Evolutionary conservation across 805 yeast species (phyloP).

Genomic region (Pichia scutulata): DNA sequence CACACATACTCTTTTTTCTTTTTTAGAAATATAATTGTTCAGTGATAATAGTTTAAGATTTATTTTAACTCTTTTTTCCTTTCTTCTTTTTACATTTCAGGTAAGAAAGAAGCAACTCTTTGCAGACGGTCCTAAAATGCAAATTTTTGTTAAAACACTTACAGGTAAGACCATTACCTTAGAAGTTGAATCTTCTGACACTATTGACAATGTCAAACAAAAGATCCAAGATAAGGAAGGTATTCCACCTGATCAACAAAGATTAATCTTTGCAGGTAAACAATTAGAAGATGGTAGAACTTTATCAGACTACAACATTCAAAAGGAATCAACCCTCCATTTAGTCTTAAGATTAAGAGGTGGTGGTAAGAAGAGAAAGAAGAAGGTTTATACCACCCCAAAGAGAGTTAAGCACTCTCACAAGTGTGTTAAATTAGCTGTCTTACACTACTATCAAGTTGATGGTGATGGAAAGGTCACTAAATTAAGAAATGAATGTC

Average conservation of each 20-base stretch:
- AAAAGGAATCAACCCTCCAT: slow-evolving; percentile 97
- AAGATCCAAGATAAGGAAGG: slow-evolving; percentile 98
- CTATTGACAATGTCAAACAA: slow-evolving; percentile 93
- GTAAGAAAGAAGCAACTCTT: slow-evolving; percentile 33
- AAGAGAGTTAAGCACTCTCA: slow-evolving; percentile 99
- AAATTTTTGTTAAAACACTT: slow-evolving; percentile 48
- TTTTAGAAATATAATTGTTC: no score
- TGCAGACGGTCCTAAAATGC: slow-evolving; percentile 42
- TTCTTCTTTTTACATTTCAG: slow-evolving; percentile 6
- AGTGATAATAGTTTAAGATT: no score
- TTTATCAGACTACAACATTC: slow-evolving; percentile 98
- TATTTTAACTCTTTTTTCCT: not conserved
- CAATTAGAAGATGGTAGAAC: slow-evolving; percentile 99
- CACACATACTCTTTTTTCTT: no score
- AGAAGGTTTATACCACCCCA: slow-evolving; percentile 99
- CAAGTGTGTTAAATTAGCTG: slow-evolving; percentile 99
- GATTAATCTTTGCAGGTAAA: slow-evolving; percentile 99
- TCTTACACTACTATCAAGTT: slow-evolving; percentile 98
- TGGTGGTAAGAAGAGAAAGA: slow-evolving; percentile 97
- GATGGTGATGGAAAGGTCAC: slow-evolving; percentile 97
- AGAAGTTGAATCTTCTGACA: slow-evolving; percentile 96
- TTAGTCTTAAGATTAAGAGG: slow-evolving; percentile 93
- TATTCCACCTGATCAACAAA: slow-evolving; percentile 99
- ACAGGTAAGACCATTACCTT: slow-evolving; percentile 70
- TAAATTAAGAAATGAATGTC: slow-evolving; percentile 98